These are phyloP conservation scores for Trichoderma brevicompactum DNA, from an alignment of 2,329 filamentous ascomycete genomes.

Conservation along the genomic window DNA sequence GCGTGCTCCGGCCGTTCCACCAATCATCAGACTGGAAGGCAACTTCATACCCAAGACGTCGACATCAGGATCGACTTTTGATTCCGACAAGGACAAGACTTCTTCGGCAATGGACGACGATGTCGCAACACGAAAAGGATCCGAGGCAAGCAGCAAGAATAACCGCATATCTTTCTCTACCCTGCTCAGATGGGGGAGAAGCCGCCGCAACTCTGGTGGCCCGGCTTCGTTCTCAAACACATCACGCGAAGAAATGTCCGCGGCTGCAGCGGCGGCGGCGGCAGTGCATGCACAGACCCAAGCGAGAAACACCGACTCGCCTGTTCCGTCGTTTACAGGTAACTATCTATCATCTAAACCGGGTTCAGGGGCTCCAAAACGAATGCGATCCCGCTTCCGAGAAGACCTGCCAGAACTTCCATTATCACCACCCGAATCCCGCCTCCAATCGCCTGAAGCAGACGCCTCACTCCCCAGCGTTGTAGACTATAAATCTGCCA, in stretches of 20 bases:
- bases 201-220: conserved; percentile 56
- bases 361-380: conserved; percentile 63
- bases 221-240: conserved; percentile 89
- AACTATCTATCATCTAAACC: conserved; percentile 41
- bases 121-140: conserved; percentile 57
- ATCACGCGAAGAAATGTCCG: conserved; percentile 79
- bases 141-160: conserved; percentile 56
- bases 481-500: conserved; percentile 36
- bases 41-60: conserved; percentile 54
- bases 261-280: conserved; percentile 42
- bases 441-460: conserved; percentile 76
- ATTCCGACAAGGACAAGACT: conserved; percentile 47
- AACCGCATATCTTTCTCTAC: conserved; percentile 65
- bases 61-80: conserved; percentile 55
- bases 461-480: conserved; percentile 48
- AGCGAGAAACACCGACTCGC: conserved; percentile 30
- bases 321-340: conserved; percentile 26
- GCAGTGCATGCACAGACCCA: conserved; percentile 42
- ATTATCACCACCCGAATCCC: conserved; percentile 81
- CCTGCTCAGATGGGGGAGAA: conserved; percentile 73
- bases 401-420: conserved; percentile 90
- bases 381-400: conserved; percentile 87
- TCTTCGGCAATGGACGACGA: conserved; percentile 49
- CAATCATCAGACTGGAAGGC: conserved; percentile 40
- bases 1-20: conserved; percentile 34